Evolutionary conservation across 441 rosid species (phyloP).

Genomic region (Populus hybrid): DNA sequence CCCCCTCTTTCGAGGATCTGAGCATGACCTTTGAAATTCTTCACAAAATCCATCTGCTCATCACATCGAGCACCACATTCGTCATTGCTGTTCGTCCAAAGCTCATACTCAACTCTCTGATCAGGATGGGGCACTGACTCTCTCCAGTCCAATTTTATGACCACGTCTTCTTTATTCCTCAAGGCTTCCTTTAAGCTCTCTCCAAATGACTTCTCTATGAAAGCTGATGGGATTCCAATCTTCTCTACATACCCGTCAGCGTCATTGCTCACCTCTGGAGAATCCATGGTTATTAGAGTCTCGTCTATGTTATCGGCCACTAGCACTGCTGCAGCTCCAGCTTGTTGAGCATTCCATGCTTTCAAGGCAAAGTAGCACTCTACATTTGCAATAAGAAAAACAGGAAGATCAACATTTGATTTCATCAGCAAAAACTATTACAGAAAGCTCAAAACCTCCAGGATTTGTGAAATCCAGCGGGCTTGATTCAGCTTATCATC

Average conservation of each 20-base stretch:
- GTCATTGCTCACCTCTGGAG: constrained; percentile 51
- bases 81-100: constrained; percentile 94
- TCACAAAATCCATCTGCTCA: constrained; percentile 85
- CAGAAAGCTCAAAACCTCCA: background rate
- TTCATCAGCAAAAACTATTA: background rate
- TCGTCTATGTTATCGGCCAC: constrained; percentile 72
- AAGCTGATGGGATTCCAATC: constrained; percentile 26
- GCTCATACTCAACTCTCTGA: constrained; percentile 84
- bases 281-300: constrained; percentile 87
- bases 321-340: constrained; percentile 90
- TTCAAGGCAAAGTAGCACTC: constrained; percentile 86
- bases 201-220: constrained; percentile 62
- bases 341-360: constrained; percentile 82
- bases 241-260: constrained; percentile 33
- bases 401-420: background rate
- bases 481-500: too few relatives aligned
- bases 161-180: constrained; percentile 58
- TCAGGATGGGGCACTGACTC: constrained; percentile 95
- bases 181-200: constrained; percentile 67
- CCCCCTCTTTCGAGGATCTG: constrained; percentile 79
- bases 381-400: constrained; percentile 19
- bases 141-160: constrained; percentile 76
- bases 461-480: too few relatives aligned
- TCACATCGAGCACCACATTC: constrained; percentile 83
- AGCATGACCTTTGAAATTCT: constrained; percentile 80